Conservation (phyloP, 192 early-diverging fungal species). For the Backusella liffmaniae region DNA sequence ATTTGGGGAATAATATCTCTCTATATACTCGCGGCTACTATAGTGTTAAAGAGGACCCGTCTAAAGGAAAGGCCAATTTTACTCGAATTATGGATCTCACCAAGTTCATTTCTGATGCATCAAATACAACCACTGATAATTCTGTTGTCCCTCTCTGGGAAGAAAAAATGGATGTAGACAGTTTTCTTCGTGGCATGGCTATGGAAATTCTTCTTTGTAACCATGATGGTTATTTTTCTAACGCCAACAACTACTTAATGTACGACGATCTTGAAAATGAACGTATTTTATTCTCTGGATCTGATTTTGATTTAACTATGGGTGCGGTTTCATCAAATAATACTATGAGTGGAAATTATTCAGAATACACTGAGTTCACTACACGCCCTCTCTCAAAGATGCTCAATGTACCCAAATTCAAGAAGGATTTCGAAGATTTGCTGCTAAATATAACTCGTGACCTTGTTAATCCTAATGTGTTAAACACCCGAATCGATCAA, state of each 20-base stretch:
- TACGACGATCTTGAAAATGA: conserved; percentile 14
- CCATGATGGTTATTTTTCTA: conserved; percentile 17
- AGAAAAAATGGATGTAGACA: conserved; percentile 7
- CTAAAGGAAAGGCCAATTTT: neutral
- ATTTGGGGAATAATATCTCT: neutral
- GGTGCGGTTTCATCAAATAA: neutral
- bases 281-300: neutral
- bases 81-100: conserved; percentile 1
- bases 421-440: neutral
- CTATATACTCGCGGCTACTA: neutral
- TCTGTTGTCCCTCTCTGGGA: neutral
- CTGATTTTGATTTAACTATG: conserved; percentile 9
- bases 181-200: conserved; percentile 24
- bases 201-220: conserved; percentile 16
- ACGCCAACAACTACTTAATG: conserved; percentile 22
- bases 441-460: neutral
- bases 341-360: neutral
- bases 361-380: neutral
- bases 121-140: neutral
- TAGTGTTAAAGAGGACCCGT: neutral
- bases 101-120: neutral
- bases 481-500: neutral
- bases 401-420: neutral
- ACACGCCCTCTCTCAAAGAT: neutral
- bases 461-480: neutral